Base-by-base conservation (phyloP, 1,284 basidiomycete genomes). In the Microbotryum intermedium region DNA sequence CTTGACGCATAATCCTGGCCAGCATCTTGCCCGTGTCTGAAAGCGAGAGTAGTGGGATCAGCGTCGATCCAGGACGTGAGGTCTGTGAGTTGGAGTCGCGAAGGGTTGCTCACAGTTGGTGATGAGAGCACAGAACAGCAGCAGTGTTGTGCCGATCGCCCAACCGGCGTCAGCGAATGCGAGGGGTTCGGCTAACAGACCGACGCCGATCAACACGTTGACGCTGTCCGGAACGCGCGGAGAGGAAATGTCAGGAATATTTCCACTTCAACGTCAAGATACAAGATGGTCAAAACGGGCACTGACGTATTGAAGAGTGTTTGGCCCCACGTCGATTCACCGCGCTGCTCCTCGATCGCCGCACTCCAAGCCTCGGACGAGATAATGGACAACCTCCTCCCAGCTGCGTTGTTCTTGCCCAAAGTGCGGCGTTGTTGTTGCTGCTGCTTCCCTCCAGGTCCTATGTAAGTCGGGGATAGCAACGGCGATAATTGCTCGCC, bases 91-190 rank as follows among this genome's bases (percentile, higher is more conserved):
- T 39, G 9, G 34, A 52, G n/a, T 39, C 25, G 1, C 20, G 55
- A 4, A 29, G 6, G 7, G 86, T 62, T 70, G 90, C 90, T 88
- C 90, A 72, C 92, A 89, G 70, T 89, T 93, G 8, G 88, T 86
- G 39, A 93, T 77, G 62, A 80, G 80, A 0, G 87, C 88, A 72
- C 90, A 93, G 60, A 82, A 82, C 9, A 89, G 72, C 57, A 93
- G 83, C 45, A 94, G 78, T 39, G 81, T 21, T 0, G 84, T 85
- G 6, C 90, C 90, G 42, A 80, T 79, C 26, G 86, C 78, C 90
- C 90, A 93, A 7, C 90, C 90, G 1, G 89, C 84, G 69, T 87
- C 89, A 2, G 87, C 83, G 72, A 91, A 91, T 0, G 90, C 90
- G 21, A 92, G 79, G 0, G 91, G 89, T 73, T 92, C 86, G 3